phyloP scores from a whole-genome alignment of 306 rosid species.

The Geum urbanum region DNA sequence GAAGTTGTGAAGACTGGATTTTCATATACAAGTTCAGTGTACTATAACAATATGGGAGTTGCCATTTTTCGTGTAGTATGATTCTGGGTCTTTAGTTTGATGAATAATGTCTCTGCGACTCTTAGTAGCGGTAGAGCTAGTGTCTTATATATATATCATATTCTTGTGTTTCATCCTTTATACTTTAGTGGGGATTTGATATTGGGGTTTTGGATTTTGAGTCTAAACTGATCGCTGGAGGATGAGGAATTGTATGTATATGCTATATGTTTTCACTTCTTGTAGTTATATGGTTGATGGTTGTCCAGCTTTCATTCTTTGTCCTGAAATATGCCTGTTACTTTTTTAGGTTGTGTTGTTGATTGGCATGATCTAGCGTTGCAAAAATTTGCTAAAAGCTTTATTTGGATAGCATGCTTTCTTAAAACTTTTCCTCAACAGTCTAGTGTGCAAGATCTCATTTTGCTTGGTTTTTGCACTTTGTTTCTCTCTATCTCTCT shows the following conservation, averaged over 20 bases:
- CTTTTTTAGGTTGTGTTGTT: not conserved
- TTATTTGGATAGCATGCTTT: not conserved
- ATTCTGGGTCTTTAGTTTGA: not conserved
- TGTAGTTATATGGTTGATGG: not conserved
- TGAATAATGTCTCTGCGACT: not conserved
- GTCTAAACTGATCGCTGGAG: not conserved
- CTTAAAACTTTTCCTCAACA: not conserved
- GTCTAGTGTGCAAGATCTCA: no score
- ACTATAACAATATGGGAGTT: not conserved
- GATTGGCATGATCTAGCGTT: not conserved
- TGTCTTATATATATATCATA: not conserved
- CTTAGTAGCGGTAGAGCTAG: not conserved
- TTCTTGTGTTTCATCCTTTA: not conserved
- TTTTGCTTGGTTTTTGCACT: not conserved
- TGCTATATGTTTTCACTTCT: not conserved
- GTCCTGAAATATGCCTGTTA: not conserved
- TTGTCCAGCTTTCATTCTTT: not conserved
- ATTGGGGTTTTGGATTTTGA: not conserved
- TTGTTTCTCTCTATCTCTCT: not conserved
- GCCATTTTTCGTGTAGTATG: not conserved
- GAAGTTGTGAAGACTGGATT: not conserved
- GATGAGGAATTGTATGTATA: not conserved
- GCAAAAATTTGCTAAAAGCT: not conserved
- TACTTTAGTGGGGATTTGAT: not conserved
- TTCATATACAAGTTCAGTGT: no score